Evolutionary conservation across 2,329 filamentous ascomycete genomes (phyloP), one percentile per base, ranked within the genome.

Genomic region (Alternaria burnsii): DNA sequence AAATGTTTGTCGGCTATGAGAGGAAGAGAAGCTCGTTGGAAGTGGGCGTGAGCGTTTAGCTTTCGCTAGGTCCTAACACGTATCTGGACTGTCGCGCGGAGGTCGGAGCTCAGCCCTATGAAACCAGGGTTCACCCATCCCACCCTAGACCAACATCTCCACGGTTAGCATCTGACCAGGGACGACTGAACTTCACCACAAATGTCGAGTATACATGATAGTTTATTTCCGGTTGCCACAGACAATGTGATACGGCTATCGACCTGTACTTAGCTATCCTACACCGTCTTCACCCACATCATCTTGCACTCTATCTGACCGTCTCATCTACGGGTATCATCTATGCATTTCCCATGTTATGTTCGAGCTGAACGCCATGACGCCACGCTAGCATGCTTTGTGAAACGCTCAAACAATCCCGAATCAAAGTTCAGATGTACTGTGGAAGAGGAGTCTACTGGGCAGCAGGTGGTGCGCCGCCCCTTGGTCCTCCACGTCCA

Each of bases 21-120:
- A 30, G 41, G 43, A 47, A 59, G 58, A 43, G 16, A 18, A 40
- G 41, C 36, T 46, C 14, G 50, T 50, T 61, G 43, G 14, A 46
- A 18, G 52, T 52, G 44, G 53, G 50, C 59, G 62, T 60, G 63
- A 64, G 62, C 55, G 55, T n/a, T 57, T 58, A 63, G 28, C 38
- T 24, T 46, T 56, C 26, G n/a, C 53, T 61, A 59, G 64, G 64
- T 72, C 53, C 68, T 74, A 77, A 78, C 75, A 78, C 76, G 75
- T 76, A 68, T 77, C 72, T 70, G 70, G 69, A 71, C 62, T 69
- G 22, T 47, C 36, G 56, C 62, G 58, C 59, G 68, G 68, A 68
- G 58, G 55, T 64, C 65, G 64, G 69, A 62, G 52, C 52, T 66
- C 69, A 72, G 70, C 70, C 70, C 63, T 72, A 68, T 32, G 48